Conservation (phyloP, 202 grass and related monocot species). For the Musa balbisiana region DNA sequence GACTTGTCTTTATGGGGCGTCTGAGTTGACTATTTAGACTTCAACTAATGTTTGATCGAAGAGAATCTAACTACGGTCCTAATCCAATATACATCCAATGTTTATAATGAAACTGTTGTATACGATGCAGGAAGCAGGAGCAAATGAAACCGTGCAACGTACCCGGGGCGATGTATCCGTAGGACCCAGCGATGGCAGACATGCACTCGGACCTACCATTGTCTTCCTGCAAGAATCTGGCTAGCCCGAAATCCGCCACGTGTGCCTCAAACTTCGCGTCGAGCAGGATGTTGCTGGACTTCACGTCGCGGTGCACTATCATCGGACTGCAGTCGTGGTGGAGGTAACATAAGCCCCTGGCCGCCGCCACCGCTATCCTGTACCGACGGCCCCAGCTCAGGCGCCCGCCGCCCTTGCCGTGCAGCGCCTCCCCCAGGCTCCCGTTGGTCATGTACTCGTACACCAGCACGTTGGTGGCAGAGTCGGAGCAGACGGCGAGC, state of each 20-base stretch:
- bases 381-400: constrained; percentile 62
- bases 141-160: background rate
- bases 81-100: background rate
- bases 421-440: constrained; percentile 60
- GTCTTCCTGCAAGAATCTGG: constrained; percentile 61
- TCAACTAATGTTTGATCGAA: background rate
- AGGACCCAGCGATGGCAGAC: constrained; percentile 93
- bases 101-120: too few relatives aligned
- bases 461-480: constrained; percentile 49
- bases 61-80: background rate
- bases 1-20: background rate
- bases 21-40: background rate
- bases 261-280: constrained; percentile 60
- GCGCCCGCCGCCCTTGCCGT: constrained; percentile 52
- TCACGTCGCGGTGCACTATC: constrained; percentile 91
- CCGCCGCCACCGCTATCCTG: constrained; percentile 63
- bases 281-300: constrained; percentile 89
- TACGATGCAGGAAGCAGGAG: too few relatives aligned
- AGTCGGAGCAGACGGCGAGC: constrained; percentile 53
- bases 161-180: constrained; percentile 99
- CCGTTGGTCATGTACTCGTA: constrained; percentile 93
- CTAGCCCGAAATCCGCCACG: constrained; percentile 85
- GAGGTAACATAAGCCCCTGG: constrained; percentile 79
- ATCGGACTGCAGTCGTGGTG: constrained; percentile 86
- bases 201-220: constrained; percentile 51